Base-by-base conservation (phyloP, 768 basidiomycete species). In the Rhodotorula babjevae region DNA sequence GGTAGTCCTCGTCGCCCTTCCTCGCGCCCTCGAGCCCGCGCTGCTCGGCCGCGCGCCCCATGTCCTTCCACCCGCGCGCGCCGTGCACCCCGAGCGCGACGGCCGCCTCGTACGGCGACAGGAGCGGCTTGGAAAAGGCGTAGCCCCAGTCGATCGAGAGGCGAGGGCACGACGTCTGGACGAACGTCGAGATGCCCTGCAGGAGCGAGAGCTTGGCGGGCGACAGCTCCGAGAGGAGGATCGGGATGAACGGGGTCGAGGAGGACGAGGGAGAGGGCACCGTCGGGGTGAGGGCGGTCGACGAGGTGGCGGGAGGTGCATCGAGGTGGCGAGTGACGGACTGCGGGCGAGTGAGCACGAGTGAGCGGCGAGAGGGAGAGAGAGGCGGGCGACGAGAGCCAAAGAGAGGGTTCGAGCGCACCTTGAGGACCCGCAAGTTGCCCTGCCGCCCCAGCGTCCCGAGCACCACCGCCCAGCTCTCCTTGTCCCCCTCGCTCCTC, bases 101-200 rank as follows among this genome's bases (percentile, higher is more conserved):
- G 10, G 89, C 87, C 0, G 91, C 89, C 81, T 98, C 96, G 79
- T 97, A 99, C 2, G 95, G 93, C 77, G 89, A 93, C 49, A 99
- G 82, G 61, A 98, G 83, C 5, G 96, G 96, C 31, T 86, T 84
- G 65, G 89, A 84, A 82, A 99, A 99, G 2, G 95, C 96, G 79
- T 94, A 94, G 8, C 96, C 96, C 96, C 96, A 99, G 79, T 99
- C 96, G 68, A 98, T 98, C 27, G 92, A 93, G 65, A 99, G 83
- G 36, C 96, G 87, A 7, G 96, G 96, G 81, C 96, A 98, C 0
- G 93, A 92, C 2, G 96, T 99, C 80, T 98, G 96, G 27, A 98
- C 87, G 80, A 98, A 98, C 0, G 90, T 88, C 4, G 91, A 88
- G 76, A 98, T 85, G 1, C 87, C 87, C 59, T 85, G 84, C 80